A percentile compares a stretch with the other conserved stretches of the same genome.
phyloP scores from a whole-genome alignment of 495 filamentous ascomycete species.

The Bathelium albidoporum region DNA sequence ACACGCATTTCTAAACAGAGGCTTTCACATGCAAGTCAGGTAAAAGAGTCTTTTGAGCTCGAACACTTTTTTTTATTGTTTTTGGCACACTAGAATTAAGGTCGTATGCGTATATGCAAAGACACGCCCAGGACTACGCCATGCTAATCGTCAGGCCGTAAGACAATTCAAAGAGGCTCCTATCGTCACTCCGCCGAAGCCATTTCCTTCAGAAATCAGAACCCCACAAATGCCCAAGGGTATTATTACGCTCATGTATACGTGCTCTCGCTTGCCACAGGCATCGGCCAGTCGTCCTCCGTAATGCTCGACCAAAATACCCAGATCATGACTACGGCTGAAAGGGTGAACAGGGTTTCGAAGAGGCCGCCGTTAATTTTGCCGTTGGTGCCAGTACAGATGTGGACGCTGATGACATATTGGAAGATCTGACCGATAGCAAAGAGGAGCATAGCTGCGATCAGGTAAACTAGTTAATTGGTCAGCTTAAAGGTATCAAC shows the following conservation, averaged over 20 bases:
- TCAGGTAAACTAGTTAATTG: conserved; percentile 54
- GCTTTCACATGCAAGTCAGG: neutral
- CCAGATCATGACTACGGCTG: conserved; percentile 76
- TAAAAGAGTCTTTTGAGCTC: neutral
- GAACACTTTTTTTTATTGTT: neutral
- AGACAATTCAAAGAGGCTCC: neutral
- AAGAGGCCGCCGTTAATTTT: conserved; percentile 92
- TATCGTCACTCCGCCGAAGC: neutral
- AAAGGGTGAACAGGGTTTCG: conserved; percentile 81
- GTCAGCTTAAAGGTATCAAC: conserved; percentile 18
- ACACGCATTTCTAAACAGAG: neutral
- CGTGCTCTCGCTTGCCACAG: conserved; percentile 18
- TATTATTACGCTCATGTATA: neutral
- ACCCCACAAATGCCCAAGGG: neutral
- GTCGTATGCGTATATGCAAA: neutral
- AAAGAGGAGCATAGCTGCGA: conserved; percentile 65
- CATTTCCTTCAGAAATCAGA: neutral
- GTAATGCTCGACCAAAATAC: conserved; percentile 98
- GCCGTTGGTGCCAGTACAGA: conserved; percentile 69
- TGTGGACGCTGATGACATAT: conserved; percentile 83
- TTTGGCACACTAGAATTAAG: neutral
- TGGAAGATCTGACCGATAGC: conserved; percentile 90
- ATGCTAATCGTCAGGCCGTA: conserved; percentile 1
- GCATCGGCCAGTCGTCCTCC: conserved; percentile 94
- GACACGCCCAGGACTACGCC: neutral